Base-by-base conservation (phyloP, 306 rosid genomes). In the Inga leiocalycina region DNA sequence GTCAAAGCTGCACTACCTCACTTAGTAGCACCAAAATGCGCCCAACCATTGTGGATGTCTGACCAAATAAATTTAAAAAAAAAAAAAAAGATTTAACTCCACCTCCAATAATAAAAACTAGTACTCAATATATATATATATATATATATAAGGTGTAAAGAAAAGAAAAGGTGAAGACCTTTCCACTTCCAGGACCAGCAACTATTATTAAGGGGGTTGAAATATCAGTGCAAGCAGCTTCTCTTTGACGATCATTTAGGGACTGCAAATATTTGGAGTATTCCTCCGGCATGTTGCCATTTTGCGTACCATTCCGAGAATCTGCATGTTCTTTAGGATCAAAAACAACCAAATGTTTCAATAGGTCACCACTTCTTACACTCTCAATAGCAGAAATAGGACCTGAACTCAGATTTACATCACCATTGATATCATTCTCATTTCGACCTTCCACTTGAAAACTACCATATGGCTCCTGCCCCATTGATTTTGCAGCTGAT, bases 111-210 rank as follows among this genome's bases (percentile, higher is more conserved):
- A 39, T 52, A 43, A 76, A 83, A 39, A 41, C n/a, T 57, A 79
- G 69, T 34, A 71, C 49, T 34, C 68, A 48, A 37, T 6, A 37
- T 37, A 37, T 37, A 37, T 37, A 37, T 37, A 37, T 37, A 5
- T 37, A 37, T 37, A 37, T 37, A 35, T 62, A 14, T 8, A 32
- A 65, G 68, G 22, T 48, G 16, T 51, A 54, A 51, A 69, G 14
- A 76, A 34, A 74, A 46, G 51, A 79, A n/a, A 76, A 71, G 43
- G 39, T 56, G 69, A 71, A 52, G 35, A 94, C 98, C 98, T 95
- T 95, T 85, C 99, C 98, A 85, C 99, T 95, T 88, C 99, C 99
- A 2, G 99, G 99, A 51, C 99, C 99, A 78, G 99, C 98, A 44
- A 89, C 88, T 82, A 95, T 92, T 91, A 95, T 90, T 77, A 95